Evolutionary conservation across 352 stramenopile species (phyloP), one percentile per base, ranked within the genome.

Genomic region (Elongisporangium anandrum): DNA sequence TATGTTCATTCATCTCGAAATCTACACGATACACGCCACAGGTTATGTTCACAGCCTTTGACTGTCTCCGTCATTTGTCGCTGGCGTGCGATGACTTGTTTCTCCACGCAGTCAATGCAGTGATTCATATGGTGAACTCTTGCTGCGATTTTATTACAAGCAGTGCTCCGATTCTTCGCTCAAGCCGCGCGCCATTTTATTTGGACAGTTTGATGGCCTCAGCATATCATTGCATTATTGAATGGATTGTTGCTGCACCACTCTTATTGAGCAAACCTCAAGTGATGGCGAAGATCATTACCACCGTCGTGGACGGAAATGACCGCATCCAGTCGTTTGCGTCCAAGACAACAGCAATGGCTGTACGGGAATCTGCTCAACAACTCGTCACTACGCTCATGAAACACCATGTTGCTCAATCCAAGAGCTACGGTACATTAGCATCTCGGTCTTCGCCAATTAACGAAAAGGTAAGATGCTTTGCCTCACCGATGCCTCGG

Each of bases 91-190:
- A 90, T 39, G 77, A 92, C 64, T 64, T 95, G 1, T 94, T 85
- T 62, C 70, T 79, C 39, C 78, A 95, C 54, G 79, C 85, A 9
- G 83, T 75, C 4, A 93, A 78, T 56, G 92, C 84, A 0, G 85
- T 93, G 50, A 73, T 93, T 2, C 82, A 93, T 60, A 57, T 95
- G 39, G 78, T 95, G 60, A 93, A 88, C 56, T 80, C 84, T 4
- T 91, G 84, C 52, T 95, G 86, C 29, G 86, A 95, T 39, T 95
- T 95, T 34, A 89, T 95, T 57, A 87, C 81, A 39, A 87, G 79
- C 24, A 92, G 79, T 50, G 79, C 84, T 4, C 81, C 84, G 10
- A 67, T 92, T 52, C 64, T 95, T 47, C 73, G 82, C 26, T 91
- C 86, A 3, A 88, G 76, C 54, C 75, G 76, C 4, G 79, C 84